A percentile compares a stretch with the other conserved stretches of the same genome.
Conservation (phyloP, 2,329 filamentous ascomycete genomes). For the Basipetospora chlamydospora region DNA sequence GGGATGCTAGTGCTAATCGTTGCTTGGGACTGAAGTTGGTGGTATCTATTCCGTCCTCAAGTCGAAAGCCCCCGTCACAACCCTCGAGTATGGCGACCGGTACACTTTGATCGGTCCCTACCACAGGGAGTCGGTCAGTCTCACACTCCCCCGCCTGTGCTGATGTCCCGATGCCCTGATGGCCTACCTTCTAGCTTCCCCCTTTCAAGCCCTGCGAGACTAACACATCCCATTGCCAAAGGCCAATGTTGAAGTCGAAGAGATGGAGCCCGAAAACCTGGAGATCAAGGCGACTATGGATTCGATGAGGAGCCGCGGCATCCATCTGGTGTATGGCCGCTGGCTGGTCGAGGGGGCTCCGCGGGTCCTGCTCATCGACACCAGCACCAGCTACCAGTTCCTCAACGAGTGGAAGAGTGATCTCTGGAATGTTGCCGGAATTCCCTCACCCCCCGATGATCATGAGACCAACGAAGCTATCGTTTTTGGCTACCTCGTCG, state of each 20-base stretch:
- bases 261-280: neutral
- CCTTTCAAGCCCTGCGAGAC: too few species aligned
- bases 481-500: constrained; percentile 3
- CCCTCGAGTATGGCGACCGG: neutral
- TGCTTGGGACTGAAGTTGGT: too few species aligned
- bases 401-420: constrained; percentile 3
- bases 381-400: neutral
- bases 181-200: too few species aligned
- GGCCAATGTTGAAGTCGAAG: constrained; percentile 2
- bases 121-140: constrained; percentile 2
- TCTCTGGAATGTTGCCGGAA: constrained; percentile 82
- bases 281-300: neutral
- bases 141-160: too few species aligned
- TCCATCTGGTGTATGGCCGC: constrained; percentile 1
- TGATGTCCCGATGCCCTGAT: too few species aligned
- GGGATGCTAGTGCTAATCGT: too few species aligned
- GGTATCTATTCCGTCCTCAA: constrained; percentile 2
- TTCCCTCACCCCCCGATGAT: constrained; percentile 47
- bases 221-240: too few species aligned
- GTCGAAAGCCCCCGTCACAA: neutral
- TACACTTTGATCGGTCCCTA: constrained; percentile 4
- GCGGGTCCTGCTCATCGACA: constrained; percentile 4
- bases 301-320: neutral
- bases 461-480: neutral
- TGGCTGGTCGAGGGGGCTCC: constrained; percentile 4